Percentiles rank a stretch among this genome's conserved stretches.
These are phyloP conservation scores for Pogostemon cablin DNA, from an alignment of 257 asterid species.

Conservation along the genomic window DNA sequence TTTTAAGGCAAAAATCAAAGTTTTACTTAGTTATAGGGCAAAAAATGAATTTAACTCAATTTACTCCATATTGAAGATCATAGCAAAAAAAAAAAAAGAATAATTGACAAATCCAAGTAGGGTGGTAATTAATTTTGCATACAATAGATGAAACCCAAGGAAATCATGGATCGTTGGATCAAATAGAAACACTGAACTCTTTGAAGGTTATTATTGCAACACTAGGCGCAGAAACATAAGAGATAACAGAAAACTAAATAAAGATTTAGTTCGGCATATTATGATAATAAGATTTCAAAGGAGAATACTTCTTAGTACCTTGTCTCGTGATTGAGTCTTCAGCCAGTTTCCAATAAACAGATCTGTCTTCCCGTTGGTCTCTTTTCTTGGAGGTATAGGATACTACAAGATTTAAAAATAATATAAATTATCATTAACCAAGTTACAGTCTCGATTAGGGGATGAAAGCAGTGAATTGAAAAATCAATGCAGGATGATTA, in stretches of 20 bases:
- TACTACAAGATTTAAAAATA: slow-evolving; percentile 42
- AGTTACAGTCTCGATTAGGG: too few relatives aligned
- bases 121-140: neutral
- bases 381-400: slow-evolving; percentile 70
- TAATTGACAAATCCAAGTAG: neutral
- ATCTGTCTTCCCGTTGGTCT: slow-evolving; percentile 84
- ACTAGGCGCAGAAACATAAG: neutral
- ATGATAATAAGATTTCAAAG: neutral
- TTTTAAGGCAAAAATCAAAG: too few relatives aligned
- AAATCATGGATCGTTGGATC: slow-evolving; percentile 16
- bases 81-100: neutral
- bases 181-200: neutral
- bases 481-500: neutral
- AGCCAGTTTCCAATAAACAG: slow-evolving; percentile 75
- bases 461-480: too few relatives aligned
- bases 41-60: too few relatives aligned
- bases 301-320: slow-evolving; percentile 49
- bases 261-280: slow-evolving; percentile 8
- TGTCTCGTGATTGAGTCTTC: slow-evolving; percentile 82
- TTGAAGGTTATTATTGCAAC: neutral
- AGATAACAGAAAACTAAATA: slow-evolving; percentile 16
- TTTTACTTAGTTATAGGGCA: too few relatives aligned
- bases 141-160: neutral
- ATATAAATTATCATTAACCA: slow-evolving; percentile 16
- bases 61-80: slow-evolving; percentile 14